Evolutionary conservation across 108 stramenopile genomes (phyloP), one percentile per base, ranked within the genome.

Genomic region (Aurantiochytrium sp.): DNA sequence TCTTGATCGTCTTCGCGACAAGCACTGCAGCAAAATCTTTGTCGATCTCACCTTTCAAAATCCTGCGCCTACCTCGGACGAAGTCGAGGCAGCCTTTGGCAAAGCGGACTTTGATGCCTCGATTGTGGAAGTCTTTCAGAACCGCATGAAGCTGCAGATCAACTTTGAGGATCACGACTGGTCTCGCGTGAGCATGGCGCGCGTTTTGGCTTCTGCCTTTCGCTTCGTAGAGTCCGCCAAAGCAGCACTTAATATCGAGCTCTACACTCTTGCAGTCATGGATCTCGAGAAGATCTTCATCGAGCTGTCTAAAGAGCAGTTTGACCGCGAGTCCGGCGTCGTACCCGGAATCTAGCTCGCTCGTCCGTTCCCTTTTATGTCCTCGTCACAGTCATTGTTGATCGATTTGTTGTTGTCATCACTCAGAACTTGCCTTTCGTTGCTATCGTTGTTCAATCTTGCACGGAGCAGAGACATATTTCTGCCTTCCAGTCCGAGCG

Each of bases 21-120:
- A 83, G 51, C 76, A 83, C 76, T 83, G 76, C 76, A 83, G 49
- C 23, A 83, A 83, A 23, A 83, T 53, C 28, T 83, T 83, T 23
- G 49, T 23, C 14, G 76, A 83, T 18, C 49, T 83, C 28, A 83
- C 76, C 28, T 83, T 83, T 83, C 45, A 47, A 6, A 23, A 53
- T 23, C 42, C 42, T 12, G 64, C 35, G 42, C 42, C 64, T 4
- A 10, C 64, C 35, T 69, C 42, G 42, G 35, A 28, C 35, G 4
- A 42, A 4, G 64, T 53, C 25, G 18, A 1, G 76, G 23, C 51
- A 25, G n/a, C 51, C 45, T 83, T 53, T 83, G 76, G 14, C 49
- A 83, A 83, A 45, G 45, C 45, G 1, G 76, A 45, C 76, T 53
- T 83, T 83, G 25, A 83, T 18, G 49, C 76, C 16, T 14, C 18